A percentile compares a stretch with the other conserved stretches of the same genome.
These are phyloP conservation scores for Pestalotiopsis sp. DNA, from an alignment of 2,329 filamentous ascomycete species.

Conservation along the genomic window DNA sequence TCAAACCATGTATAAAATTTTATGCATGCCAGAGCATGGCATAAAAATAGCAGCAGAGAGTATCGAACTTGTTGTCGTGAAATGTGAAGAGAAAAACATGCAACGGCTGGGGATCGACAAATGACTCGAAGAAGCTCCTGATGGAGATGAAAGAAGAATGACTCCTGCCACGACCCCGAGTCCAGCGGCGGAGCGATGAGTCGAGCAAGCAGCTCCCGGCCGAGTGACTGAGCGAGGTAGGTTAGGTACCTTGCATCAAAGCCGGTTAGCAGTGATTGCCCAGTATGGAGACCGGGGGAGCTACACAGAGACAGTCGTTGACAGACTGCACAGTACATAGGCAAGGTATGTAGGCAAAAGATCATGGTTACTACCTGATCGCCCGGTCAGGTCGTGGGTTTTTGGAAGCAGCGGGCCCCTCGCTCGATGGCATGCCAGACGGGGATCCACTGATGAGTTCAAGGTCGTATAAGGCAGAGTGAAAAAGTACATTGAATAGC, in stretches of 20 bases:
- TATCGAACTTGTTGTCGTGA: not conserved
- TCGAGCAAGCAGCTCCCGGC: not conserved
- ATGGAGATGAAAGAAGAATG: not conserved
- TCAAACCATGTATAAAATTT: too few species aligned
- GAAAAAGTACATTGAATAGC: not conserved
- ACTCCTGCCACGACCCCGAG: not conserved
- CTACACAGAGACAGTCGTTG: not conserved
- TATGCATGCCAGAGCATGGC: not conserved
- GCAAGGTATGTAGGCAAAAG: not conserved
- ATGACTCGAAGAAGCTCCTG: not conserved
- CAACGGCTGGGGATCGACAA: not conserved
- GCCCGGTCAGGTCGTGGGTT: not conserved
- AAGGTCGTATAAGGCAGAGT: not conserved
- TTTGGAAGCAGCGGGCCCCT: not conserved
- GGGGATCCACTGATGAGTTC: not conserved
- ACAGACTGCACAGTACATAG: not conserved
- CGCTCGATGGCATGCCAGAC: not conserved
- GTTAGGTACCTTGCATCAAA: not conserved
- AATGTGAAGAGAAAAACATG: not conserved
- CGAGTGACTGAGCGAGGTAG: not conserved
- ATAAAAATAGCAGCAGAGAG: not conserved
- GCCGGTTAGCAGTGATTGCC: not conserved
- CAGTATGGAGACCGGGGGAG: not conserved
- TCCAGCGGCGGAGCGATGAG: not conserved
- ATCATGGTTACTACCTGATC: not conserved